Percentiles rank a stretch among this genome's conserved stretches.
Conservation (phyloP, 306 rosid genomes). For the peach (Prunus persica) region Prunus_persica_NCBIv2 NC_034009.1:38934001-38934500, state of each 20-base stretch:
- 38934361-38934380: not conserved
- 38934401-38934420: too few species aligned
- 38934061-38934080: conserved; percentile 55
- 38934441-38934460: not conserved
- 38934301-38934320: not conserved
- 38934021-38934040: conserved; percentile 40
- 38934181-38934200: conserved; percentile 34
- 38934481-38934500: not conserved
- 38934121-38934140: conserved; percentile 35
- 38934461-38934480: not conserved
- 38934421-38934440: not conserved
- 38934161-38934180: conserved; percentile 39
- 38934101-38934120: conserved; percentile 51
- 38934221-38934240: conserved; percentile 1
- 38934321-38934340: not conserved
- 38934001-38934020: conserved; percentile 40
- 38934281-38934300: not conserved
- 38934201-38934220: conserved; percentile 41
- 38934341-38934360: not conserved
- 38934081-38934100: conserved; percentile 71
- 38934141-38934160: conserved; percentile 60
- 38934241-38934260: not conserved
- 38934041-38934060: conserved; percentile 33
- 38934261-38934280: not conserved
- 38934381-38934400: not conserved